Percentiles rank a stretch among this genome's conserved stretches.
These are phyloP conservation scores for Dryas drummondii DNA, from an alignment of 306 rosid species.

Conservation along the genomic window DNA sequence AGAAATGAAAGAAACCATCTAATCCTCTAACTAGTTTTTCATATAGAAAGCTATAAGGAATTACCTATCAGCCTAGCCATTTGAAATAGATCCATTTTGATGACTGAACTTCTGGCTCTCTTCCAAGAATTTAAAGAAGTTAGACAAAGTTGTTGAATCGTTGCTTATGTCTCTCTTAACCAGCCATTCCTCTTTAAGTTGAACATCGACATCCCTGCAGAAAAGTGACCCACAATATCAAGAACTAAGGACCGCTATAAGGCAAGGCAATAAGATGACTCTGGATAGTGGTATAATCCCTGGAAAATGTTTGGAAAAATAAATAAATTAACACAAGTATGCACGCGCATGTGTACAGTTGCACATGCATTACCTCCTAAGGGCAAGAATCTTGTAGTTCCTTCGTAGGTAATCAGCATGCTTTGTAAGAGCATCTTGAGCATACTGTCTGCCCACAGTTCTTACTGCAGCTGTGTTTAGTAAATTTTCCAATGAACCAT, in stretches of 20 bases:
- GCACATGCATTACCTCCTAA: constrained; percentile 54
- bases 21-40: not conserved
- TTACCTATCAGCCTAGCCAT: constrained; percentile 39
- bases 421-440: constrained; percentile 79
- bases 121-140: constrained; percentile 56
- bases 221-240: constrained; percentile 24
- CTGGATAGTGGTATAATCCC: constrained; percentile 11
- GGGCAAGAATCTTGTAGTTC: constrained; percentile 76
- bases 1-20: not conserved
- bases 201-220: constrained; percentile 69
- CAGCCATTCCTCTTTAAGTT: constrained; percentile 75
- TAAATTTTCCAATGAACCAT: constrained; percentile 78
- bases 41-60: not conserved
- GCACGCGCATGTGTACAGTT: too few relatives aligned
- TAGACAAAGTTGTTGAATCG: constrained; percentile 48
- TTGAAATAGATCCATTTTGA: constrained; percentile 18
- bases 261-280: constrained; percentile 3
- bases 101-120: constrained; percentile 34
- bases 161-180: constrained; percentile 58
- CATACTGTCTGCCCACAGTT: constrained; percentile 86
- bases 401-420: constrained; percentile 70
- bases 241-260: constrained; percentile 10
- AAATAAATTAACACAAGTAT: constrained; percentile 1
- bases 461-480: constrained; percentile 71
- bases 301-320: not conserved